These are phyloP conservation scores for Protomyces macrosporus DNA, from an alignment of 1,139 yeast species.

Conservation along the genomic window DNA sequence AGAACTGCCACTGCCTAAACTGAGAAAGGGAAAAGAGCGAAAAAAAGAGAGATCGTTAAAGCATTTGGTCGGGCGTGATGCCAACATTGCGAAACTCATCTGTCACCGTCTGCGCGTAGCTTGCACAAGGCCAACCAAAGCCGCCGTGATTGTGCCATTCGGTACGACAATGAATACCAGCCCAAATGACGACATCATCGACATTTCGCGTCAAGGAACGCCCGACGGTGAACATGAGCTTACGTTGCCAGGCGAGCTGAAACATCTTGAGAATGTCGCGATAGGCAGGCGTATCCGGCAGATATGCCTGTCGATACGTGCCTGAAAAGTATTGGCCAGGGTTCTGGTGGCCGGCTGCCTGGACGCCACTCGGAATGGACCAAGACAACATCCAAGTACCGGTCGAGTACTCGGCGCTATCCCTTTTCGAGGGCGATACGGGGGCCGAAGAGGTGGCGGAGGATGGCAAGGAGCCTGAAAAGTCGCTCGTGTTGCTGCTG, in stretches of 20 bases:
- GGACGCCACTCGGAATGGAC: conserved; percentile 7
- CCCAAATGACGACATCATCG: conserved; percentile 13
- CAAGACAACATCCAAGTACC: conserved; percentile 17
- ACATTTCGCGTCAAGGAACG: conserved; percentile 6
- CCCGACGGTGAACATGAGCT: conserved; percentile 17
- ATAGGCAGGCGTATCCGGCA: conserved; percentile 9
- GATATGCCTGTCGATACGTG: conserved; percentile 1
- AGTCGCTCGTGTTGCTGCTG: background rate
- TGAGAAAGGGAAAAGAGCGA: background rate
- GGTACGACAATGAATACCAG: conserved; percentile 11
- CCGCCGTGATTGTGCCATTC: conserved; percentile 10
- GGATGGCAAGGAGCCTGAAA: background rate
- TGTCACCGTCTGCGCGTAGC: conserved; percentile 10
- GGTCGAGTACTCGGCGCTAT: background rate
- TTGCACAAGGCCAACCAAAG: conserved; percentile 14
- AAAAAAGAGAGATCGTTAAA: background rate
- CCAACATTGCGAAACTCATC: conserved; percentile 4
- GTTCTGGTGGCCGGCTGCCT: conserved; percentile 8
- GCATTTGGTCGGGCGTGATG: conserved; percentile 5
- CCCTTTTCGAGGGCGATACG: background rate
- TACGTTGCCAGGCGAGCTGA: conserved; percentile 8
- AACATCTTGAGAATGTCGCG: conserved; percentile 10
- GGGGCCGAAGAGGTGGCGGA: background rate
- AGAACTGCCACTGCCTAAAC: too few relatives aligned
- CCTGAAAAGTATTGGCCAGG: conserved; percentile 6